These are phyloP conservation scores for Priceomyces haplophilus DNA, from an alignment of 805 yeast genomes.

Conservation along the genomic window DNA sequence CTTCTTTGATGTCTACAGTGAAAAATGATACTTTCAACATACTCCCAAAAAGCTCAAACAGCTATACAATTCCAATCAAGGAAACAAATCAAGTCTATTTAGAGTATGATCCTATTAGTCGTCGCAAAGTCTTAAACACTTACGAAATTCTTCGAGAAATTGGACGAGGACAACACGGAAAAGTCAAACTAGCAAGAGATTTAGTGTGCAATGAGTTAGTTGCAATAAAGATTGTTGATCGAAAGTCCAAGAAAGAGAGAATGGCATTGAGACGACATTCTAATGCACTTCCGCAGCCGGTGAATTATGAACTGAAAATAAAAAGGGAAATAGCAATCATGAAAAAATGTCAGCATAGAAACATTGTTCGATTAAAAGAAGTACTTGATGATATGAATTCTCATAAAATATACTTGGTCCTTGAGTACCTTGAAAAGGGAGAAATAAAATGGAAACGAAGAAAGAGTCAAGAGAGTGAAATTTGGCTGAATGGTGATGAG, in stretches of 20 bases:
- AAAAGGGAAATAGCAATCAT: slow-evolving; percentile 44
- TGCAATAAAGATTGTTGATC: slow-evolving; percentile 91
- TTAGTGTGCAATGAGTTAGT: slow-evolving; percentile 60
- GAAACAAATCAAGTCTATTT: slow-evolving; percentile 78
- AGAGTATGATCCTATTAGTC: slow-evolving; percentile 85
- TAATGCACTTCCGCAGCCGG: neutral
- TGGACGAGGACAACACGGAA: slow-evolving; percentile 98
- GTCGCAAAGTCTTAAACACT: slow-evolving; percentile 78
- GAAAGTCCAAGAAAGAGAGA: slow-evolving; percentile 46
- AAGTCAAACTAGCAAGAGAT: slow-evolving; percentile 86
- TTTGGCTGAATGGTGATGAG: slow-evolving; percentile 3
- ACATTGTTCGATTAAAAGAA: slow-evolving; percentile 43
- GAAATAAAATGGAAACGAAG: slow-evolving; percentile 75
- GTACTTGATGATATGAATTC: slow-evolving; percentile 83
- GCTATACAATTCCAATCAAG: slow-evolving; percentile 48
- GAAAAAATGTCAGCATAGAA: slow-evolving; percentile 46
- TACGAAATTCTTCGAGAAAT: slow-evolving; percentile 85
- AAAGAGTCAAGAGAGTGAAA: slow-evolving; percentile 4
- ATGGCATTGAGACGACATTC: slow-evolving; percentile 26
- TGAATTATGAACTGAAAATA: slow-evolving; percentile 35
- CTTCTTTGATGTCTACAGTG: slow-evolving; percentile 3
- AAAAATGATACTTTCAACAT: slow-evolving; percentile 1
- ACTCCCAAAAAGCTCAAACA: neutral
- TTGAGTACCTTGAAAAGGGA: slow-evolving; percentile 88
- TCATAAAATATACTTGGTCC: slow-evolving; percentile 81